Conservation (phyloP, 1,284 basidiomycete genomes). For the Macrocystidia cucumis region DNA sequence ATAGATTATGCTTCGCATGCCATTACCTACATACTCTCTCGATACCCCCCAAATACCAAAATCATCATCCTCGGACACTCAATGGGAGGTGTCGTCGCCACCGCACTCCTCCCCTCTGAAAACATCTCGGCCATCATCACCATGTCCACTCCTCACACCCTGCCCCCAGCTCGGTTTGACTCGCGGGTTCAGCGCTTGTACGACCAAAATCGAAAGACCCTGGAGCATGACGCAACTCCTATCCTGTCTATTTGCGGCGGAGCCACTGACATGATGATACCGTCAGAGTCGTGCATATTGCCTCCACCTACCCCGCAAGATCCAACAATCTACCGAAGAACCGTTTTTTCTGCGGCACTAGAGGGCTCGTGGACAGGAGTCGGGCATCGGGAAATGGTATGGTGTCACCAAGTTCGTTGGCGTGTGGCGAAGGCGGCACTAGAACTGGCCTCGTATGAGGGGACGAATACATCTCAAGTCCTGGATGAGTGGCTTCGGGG, state of each 20-base stretch:
- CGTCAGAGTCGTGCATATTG: conserved; percentile 85
- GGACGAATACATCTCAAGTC: conserved; percentile 23
- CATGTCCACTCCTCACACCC: conserved; percentile 88
- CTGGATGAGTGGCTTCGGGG: conserved; percentile 63
- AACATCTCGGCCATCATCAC: conserved; percentile 82
- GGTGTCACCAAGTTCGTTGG: conserved; percentile 97
- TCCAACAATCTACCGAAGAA: conserved; percentile 51
- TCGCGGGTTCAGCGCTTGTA: conserved; percentile 76
- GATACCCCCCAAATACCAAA: conserved; percentile 57
- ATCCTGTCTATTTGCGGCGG: conserved; percentile 91
- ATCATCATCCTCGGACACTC: conserved; percentile 89
- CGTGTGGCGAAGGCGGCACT: conserved; percentile 75
- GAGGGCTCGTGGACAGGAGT: conserved; percentile 93
- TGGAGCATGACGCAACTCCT: conserved; percentile 42
- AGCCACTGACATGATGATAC: conserved; percentile 86
- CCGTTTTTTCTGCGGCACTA: conserved; percentile 82
- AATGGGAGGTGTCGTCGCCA: conserved; percentile 96
- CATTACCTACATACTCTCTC: conserved; percentile 70
- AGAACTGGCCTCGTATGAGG: conserved; percentile 40
- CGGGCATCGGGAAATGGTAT: conserved; percentile 95
- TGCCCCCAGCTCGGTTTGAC: conserved; percentile 88
- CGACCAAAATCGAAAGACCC: conserved; percentile 24
- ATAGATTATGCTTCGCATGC: conserved; percentile 70
- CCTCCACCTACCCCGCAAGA: conserved; percentile 23
- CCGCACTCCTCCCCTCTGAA: conserved; percentile 55